Conservation (phyloP, 805 yeast genomes). For the Saturnispora besseyi region DNA sequence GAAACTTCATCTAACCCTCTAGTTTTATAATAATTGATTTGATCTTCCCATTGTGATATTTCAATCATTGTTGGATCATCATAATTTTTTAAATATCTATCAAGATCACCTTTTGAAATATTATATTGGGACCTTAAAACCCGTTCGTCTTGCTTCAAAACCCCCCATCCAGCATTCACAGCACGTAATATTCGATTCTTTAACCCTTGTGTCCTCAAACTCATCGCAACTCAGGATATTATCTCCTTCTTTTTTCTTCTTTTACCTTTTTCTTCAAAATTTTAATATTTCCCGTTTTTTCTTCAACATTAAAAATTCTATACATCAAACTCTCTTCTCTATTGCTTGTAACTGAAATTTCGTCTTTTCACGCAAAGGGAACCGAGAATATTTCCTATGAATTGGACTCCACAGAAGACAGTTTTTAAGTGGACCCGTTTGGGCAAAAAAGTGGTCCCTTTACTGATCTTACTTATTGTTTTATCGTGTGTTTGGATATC, state of each 20-base stretch:
- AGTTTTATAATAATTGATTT: neutral
- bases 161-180: conserved; percentile 4
- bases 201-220: neutral
- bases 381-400: neutral
- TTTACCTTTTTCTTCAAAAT: neutral
- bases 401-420: conserved; percentile 2
- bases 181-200: conserved; percentile 2
- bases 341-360: neutral
- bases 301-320: neutral
- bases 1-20: neutral
- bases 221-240: neutral
- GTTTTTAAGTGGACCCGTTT: neutral
- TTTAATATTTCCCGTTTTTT: neutral
- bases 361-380: neutral
- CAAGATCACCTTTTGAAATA: neutral
- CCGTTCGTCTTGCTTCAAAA: neutral
- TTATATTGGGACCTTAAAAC: conserved; percentile 4
- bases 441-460: neutral
- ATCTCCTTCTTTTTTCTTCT: too few species aligned
- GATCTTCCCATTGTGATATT: neutral
- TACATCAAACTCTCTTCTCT: neutral
- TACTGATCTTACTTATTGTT: neutral
- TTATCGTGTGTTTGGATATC: neutral
- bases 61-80: neutral
- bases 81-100: conserved; percentile 6